Evolutionary conservation across 805 yeast species (phyloP), one percentile per base, ranked within the genome.

Genomic region (Metschnikowia kunwiensis): DNA sequence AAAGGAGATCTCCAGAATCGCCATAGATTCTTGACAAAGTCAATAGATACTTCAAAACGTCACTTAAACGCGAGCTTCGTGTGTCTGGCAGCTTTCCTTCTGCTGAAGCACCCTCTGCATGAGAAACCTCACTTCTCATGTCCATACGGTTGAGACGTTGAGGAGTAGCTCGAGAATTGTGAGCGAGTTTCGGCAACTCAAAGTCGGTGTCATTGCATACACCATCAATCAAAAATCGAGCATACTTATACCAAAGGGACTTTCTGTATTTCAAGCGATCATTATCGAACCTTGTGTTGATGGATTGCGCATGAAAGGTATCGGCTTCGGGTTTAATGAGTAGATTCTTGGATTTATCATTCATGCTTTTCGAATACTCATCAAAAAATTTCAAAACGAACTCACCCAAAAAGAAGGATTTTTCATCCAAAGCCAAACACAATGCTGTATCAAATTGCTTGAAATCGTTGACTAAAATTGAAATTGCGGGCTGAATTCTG

Each of bases 401-500:
- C 27, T 62, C 67, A 0, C 62, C 89, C 28, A 77, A 62, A 16
- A 79, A 81, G 5, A 78, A 60, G 48, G 82, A 62, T 22, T 75
- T 75, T 42, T 77, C 61, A 4, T 75, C 70, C 30, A 93, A 63
- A 0, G 96, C 91, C 37, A 93, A 57, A 32, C 70, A 70, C 23
- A 89, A 77, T 0, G 97, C 97, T 36, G 85, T 88, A 42, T 87
- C 95, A 53, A 72, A 85, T 30, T 84, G 68, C 4, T 72, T 76
- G 58, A 86, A 60, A 38, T 65, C 69, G 33, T 75, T 66, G 1
- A 93, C 75, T 49, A 83, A 78, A n/a, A 93, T 72, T 40, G 75
- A 72, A 7, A 87, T 78, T 1, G 95, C 88, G 1, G 89, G 74
- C 42, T 76, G 76, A 32, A 70, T 65, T 40, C 76, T 78, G 8